These are phyloP conservation scores for Ceratocystis variospora DNA, from an alignment of 2,329 filamentous ascomycete species.

Conservation along the genomic window DNA sequence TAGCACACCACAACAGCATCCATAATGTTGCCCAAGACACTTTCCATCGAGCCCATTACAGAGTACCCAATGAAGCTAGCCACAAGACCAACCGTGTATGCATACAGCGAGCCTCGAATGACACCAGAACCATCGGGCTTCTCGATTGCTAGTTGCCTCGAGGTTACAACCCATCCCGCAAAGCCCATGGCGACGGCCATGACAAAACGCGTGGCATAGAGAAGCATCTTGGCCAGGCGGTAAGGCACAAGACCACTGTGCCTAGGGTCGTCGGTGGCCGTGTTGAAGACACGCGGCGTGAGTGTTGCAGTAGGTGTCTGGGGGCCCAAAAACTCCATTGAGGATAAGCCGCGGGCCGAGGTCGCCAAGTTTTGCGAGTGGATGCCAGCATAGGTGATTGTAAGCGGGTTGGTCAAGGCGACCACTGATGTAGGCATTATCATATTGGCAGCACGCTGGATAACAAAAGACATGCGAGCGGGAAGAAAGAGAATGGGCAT, in stretches of 20 bases:
- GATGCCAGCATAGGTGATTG: conserved; percentile 84
- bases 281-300: conserved; percentile 40
- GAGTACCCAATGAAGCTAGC: conserved; percentile 93
- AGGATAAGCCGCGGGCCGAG: conserved; percentile 64
- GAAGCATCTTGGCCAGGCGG: conserved; percentile 74
- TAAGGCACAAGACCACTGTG: conserved; percentile 58
- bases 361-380: conserved; percentile 71
- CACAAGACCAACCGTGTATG: conserved; percentile 83
- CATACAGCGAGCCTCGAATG: conserved; percentile 72
- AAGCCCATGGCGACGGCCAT: conserved; percentile 85
- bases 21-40: conserved; percentile 71
- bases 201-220: conserved; percentile 81
- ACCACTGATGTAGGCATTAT: conserved; percentile 76
- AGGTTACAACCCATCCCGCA: conserved; percentile 91
- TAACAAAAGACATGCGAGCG: conserved; percentile 46
- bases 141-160: conserved; percentile 56
- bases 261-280: conserved; percentile 27
- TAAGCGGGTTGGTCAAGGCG: conserved; percentile 77
- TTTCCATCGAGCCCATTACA: conserved; percentile 79
- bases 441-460: conserved; percentile 61
- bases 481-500: conserved; percentile 77
- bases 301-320: conserved; percentile 60
- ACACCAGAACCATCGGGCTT: conserved; percentile 37
- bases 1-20: conserved; percentile 88
- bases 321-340: conserved; percentile 67